phyloP scores from a whole-genome alignment of 345 rosid species.

The Trapa bicornis region DNA sequence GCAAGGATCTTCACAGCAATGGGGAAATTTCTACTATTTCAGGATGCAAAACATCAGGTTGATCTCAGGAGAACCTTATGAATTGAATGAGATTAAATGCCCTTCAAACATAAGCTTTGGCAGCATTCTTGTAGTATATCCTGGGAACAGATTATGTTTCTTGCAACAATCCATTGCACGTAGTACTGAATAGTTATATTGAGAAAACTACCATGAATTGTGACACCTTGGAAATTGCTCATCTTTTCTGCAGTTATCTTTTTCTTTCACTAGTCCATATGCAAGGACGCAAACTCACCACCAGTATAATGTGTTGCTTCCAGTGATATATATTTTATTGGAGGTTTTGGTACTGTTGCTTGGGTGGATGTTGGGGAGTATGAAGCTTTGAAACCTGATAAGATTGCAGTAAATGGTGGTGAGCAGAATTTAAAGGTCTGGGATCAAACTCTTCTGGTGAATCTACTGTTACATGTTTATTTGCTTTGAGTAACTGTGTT shows the following conservation, averaged over 20 bases:
- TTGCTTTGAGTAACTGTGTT: background rate
- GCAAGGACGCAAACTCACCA: background rate
- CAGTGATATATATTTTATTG: slow-evolving; percentile 95
- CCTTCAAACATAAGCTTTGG: background rate
- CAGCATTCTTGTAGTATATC: background rate
- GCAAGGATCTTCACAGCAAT: slow-evolving; percentile 80
- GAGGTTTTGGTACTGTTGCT: slow-evolving; percentile 97
- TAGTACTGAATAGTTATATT: no score
- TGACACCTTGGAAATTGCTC: background rate
- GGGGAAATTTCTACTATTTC: slow-evolving; percentile 96
- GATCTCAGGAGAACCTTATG: slow-evolving; percentile 2
- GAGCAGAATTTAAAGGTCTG: slow-evolving; percentile 79
- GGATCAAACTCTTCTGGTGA: background rate
- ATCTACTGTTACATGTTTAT: background rate
- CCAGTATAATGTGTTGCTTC: slow-evolving; percentile 1
- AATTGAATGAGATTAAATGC: background rate
- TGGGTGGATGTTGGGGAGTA: slow-evolving; percentile 92
- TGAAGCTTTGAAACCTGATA: slow-evolving; percentile 69
- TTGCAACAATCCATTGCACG: no score
- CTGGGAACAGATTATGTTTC: background rate
- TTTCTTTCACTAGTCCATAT: background rate
- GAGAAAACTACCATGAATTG: background rate
- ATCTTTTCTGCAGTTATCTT: background rate
- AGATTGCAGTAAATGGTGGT: slow-evolving; percentile 89
- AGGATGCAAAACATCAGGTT: slow-evolving; percentile 94